Base-by-base conservation (phyloP, 495 filamentous ascomycete genomes). In the Platismatia glauca region DNA sequence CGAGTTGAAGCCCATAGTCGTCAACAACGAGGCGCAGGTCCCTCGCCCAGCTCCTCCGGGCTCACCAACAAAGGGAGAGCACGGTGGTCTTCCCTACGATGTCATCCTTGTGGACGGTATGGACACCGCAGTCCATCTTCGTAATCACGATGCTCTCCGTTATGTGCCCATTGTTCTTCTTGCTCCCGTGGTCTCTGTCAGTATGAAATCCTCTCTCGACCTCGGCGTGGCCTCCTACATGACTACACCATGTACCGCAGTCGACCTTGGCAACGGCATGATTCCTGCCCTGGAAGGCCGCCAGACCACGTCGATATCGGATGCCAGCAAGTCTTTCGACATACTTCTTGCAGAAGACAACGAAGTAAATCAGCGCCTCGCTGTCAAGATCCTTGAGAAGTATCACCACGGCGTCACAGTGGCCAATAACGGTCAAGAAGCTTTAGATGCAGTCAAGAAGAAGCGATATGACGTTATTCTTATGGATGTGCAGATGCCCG, bases 401-500 rank as follows among this genome's bases (percentile, higher is more conserved):
- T 96, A 97, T 74, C 90, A 99, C 71, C 94, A 99, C 74, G 89
- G 86, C 18, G 93, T 97, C 35, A 95, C 92, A 18, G 94, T 99
- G 34, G 94, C 96, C 59, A 89, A 91, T 59, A 99, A 99, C 69
- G 94, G 94, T 50, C 78, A 89, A 56, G 94, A 97, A 71, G 94
- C 94, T 1, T 83, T 97, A 18, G 89, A 97, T 65, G 86, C 87
- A 33, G 84, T 97, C 65, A 91, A 91, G 77, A 63, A 41, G 20
- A 66, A 65, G 33, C 87, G 90, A 65, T 98, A 93, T 70, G 94
- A 98, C 75, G 89, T 95, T 68, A 94, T 98, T 65, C 76, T 99
- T 55, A 99, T 99, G 94, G 94, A 99, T 69, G 95, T 99, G 9
- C 95, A 97, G 73, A 99, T 99, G 95, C 95, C 95, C 27, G 87